Percentiles rank a stretch among this genome's conserved stretches.
Evolutionary conservation across 148 eudicot species (phyloP).

Genomic region (Pharnaceum exiguum): DNA sequence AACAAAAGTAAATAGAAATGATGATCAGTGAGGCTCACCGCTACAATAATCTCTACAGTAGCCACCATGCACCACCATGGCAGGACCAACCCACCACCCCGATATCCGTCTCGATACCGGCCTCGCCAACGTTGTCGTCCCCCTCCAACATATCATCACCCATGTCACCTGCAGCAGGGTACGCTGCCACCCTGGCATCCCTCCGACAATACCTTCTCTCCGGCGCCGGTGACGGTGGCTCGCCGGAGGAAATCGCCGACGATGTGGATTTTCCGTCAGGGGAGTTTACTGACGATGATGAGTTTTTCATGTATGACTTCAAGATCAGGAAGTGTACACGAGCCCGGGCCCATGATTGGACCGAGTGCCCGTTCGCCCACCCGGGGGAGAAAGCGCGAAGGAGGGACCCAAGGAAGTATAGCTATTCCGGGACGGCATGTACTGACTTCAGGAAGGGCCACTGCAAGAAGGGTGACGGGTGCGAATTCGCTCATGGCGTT

Average conservation of each 20-base stretch:
- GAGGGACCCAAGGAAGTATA: slow-evolving; percentile 54
- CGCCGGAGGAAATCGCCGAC: slow-evolving; percentile 3
- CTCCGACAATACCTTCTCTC: slow-evolving; percentile 26
- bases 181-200: slow-evolving; percentile 26
- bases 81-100: neutral
- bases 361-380: slow-evolving; percentile 79
- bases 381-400: slow-evolving; percentile 87
- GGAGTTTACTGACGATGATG: slow-evolving; percentile 35
- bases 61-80: slow-evolving; percentile 48
- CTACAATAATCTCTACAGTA: slow-evolving; percentile 2
- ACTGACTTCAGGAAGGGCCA: slow-evolving; percentile 61
- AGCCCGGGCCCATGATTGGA: slow-evolving; percentile 78
- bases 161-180: neutral
- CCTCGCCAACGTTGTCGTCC: slow-evolving; percentile 11
- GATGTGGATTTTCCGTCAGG: slow-evolving; percentile 20
- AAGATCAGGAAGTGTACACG: slow-evolving; percentile 63
- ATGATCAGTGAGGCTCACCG: slow-evolving; percentile 39
- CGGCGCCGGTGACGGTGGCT: too few relatives aligned
- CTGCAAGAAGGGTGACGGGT: slow-evolving; percentile 61
- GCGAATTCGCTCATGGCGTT: slow-evolving; percentile 79
- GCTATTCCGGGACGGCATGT: slow-evolving; percentile 68
- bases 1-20: slow-evolving; percentile 18
- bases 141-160: slow-evolving; percentile 18
- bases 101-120: slow-evolving; percentile 14
- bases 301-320: slow-evolving; percentile 72